Base-by-base conservation (phyloP, 805 yeast species). In the Wickerhamomyces subpelliculosus region DNA sequence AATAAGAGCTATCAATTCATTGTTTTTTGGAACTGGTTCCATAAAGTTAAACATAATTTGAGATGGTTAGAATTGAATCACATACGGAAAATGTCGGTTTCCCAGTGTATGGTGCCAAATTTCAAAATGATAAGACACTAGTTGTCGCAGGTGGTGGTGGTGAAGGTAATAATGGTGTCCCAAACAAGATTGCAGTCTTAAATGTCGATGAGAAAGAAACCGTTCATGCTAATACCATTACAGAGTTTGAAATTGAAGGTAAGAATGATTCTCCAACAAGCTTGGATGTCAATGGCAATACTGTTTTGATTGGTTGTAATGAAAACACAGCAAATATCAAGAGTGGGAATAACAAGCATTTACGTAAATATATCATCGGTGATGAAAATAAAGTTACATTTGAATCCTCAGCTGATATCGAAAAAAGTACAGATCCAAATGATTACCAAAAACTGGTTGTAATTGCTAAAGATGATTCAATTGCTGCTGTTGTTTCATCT, bases 121-220 rank as follows among this genome's bases (percentile, higher is more conserved):
- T 86, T 55, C 65, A 80, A 32, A 68, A 73, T 47, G 71, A 78
- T 45, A 62, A 67, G 43, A 72, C 79, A 2, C 57, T 89, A 21
- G 58, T 88, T 35, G 82, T 82, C 22, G 78, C 87, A 3, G 98
- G 98, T 30, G 98, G 98, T 32, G 97, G 97, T 23, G 97, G 97
- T 20, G 95, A 86, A 57, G 95, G 95, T 9, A 80, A 79, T 52
- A 82, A 86, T 52, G 96, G 95, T 23, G 78, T 87, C 39, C 84
- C 89, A 29, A 90, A 90, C 60, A 86, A 84, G 56, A 64, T 90
- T 44, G 77, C 88, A 4, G 81, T 82, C 2, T 57, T 83, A 30
- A 61, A 73, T 34, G 67, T 84, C 33, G 72, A 76, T 49, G 74
- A 78, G n/a, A n/a, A n/a, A n/a, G n/a, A n/a, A n/a, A n/a, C n/a